Evolutionary conservation across 2,329 filamentous ascomycete species (phyloP).

Genomic region (Aspergillus uvarum): DNA sequence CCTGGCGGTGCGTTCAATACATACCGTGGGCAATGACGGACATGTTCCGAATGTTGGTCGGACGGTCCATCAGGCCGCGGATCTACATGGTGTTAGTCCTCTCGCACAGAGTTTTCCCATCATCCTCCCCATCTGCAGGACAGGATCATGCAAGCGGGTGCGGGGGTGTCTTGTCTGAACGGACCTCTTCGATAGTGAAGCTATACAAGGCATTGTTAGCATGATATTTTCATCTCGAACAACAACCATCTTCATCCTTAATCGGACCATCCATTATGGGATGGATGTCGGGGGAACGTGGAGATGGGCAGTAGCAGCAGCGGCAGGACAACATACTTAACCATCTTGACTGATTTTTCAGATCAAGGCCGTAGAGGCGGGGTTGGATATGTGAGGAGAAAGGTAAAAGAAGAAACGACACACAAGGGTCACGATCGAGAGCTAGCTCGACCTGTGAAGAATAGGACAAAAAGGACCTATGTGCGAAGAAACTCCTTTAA

Average conservation of each 20-base stretch:
- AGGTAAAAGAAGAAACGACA: conserved; percentile 35
- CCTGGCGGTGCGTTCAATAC: conserved; percentile 24
- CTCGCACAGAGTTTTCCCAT: not conserved
- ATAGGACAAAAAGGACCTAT: conserved; percentile 37
- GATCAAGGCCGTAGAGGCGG: conserved; percentile 43
- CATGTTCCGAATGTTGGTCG: conserved; percentile 82
- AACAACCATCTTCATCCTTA: conserved; percentile 3
- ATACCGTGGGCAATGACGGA: conserved; percentile 98
- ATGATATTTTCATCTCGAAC: conserved; percentile 4
- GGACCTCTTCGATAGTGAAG: conserved; percentile 94
- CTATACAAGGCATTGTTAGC: conserved; percentile 53
- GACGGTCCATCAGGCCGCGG: conserved; percentile 50
- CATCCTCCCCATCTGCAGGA: not conserved
- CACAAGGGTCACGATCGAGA: conserved; percentile 46
- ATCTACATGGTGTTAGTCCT: conserved; percentile 35
- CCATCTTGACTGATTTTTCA: conserved; percentile 84
- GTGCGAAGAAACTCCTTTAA: conserved; percentile 37
- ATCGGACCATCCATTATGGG: no score
- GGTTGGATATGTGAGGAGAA: conserved; percentile 32
- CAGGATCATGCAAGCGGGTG: not conserved
- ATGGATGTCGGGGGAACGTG: not conserved
- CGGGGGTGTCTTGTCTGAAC: conserved; percentile 28
- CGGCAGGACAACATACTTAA: conserved; percentile 79
- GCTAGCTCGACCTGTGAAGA: conserved; percentile 43
- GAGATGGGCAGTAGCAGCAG: conserved; percentile 2